Conservation (phyloP, 495 filamentous ascomycete genomes). For the Neurospora tetraspora region DNA sequence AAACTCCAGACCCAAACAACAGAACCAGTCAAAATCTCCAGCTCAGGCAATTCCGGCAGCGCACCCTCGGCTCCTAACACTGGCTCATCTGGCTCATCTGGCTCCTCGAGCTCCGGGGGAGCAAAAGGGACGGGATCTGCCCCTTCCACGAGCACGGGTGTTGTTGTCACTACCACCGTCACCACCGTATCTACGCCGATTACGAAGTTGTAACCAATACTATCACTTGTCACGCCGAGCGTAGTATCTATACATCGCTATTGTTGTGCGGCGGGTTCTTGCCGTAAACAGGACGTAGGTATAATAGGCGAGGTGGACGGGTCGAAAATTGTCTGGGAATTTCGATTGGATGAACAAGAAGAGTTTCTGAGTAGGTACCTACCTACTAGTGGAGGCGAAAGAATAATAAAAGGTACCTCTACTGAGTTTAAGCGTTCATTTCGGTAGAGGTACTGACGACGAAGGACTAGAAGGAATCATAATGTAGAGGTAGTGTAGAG, state of each 20-base stretch:
- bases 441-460: background rate
- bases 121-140: background rate
- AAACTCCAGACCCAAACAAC: background rate
- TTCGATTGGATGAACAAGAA: background rate
- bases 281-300: background rate
- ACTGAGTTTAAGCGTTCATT: too few relatives aligned
- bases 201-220: background rate
- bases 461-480: background rate
- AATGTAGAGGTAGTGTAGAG: background rate
- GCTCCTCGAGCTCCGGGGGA: background rate
- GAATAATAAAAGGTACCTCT: background rate
- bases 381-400: background rate
- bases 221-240: background rate
- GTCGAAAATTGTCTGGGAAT: background rate
- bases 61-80: background rate
- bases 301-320: background rate
- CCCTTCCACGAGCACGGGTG: background rate
- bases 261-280: too few relatives aligned
- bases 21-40: background rate
- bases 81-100: background rate
- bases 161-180: background rate
- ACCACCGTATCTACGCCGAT: background rate
- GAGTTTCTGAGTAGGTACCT: background rate
- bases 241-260: too few relatives aligned
- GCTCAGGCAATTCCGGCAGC: background rate